phyloP scores from a whole-genome alignment of 352 stramenopile species.

The Globisporangium lucens region DNA sequence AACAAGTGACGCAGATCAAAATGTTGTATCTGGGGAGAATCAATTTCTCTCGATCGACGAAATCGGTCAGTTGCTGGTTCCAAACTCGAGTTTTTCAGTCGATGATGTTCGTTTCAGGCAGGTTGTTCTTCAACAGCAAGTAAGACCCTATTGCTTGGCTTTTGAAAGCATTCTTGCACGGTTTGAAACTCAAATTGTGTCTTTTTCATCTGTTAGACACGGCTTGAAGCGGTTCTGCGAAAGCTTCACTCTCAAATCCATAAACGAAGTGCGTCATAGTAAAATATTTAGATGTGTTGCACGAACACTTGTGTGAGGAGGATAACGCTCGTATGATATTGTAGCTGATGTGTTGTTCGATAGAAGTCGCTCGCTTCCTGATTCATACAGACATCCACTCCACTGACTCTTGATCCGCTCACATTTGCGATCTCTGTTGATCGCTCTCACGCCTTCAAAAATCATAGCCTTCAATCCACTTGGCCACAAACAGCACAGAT shows the following conservation, averaged over 20 bases:
- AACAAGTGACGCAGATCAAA: too few species aligned
- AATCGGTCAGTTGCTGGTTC: slow-evolving; percentile 26
- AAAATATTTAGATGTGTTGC: neutral
- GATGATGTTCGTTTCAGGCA: slow-evolving; percentile 22
- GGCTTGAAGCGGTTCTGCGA: slow-evolving; percentile 7
- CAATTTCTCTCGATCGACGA: slow-evolving; percentile 29
- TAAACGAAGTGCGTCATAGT: neutral
- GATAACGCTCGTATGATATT: too few species aligned
- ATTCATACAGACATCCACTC: too few species aligned
- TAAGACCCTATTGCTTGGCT: neutral
- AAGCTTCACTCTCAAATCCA: slow-evolving; percentile 15
- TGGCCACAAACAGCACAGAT: too few species aligned
- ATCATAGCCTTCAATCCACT: too few species aligned
- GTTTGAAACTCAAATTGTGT: neutral
- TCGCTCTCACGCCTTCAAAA: too few species aligned
- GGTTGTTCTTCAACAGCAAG: slow-evolving; percentile 30
- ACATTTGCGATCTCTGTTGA: too few species aligned
- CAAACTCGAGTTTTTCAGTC: slow-evolving; percentile 28
- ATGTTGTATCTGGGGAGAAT: too few species aligned
- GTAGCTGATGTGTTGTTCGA: too few species aligned
- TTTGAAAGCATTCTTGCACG: neutral
- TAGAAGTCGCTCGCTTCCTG: too few species aligned
- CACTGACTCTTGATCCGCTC: too few species aligned
- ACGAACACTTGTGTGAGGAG: too few species aligned
- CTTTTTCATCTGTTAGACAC: neutral